Base-by-base conservation (phyloP, 2,329 filamentous ascomycete species). In the Biscogniauxia sp. region DNA sequence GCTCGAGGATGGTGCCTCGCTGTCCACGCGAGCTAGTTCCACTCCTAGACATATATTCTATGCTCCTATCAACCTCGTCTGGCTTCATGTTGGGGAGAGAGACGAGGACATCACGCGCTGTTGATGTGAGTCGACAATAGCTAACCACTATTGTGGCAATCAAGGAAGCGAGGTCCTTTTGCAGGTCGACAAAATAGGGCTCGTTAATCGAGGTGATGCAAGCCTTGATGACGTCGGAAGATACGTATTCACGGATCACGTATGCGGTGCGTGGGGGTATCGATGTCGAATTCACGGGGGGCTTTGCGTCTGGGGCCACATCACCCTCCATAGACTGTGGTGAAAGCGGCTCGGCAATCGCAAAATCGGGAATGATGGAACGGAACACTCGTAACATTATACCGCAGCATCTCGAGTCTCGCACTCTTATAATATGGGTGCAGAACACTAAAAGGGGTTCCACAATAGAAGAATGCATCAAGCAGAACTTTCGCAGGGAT, bases 141-240 rank as follows among this genome's bases (percentile, higher is more conserved):
- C 90, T 84, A 8, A 89, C 84, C 68, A 97, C 82, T 63, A 98
- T 95, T 3, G 88, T 85, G 0, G 93, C 93, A 63, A 99, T 97
- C 45, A 98, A 82, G 20, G 88, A 85, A 0, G 93, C 94, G 20
- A 99, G 83, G 56, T 99, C 93, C 73, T 93, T 94, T 71, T 99
- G 95, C 64, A 96, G 86, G 68, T 99, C 95, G 37, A 97, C 93
- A 75, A 98, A 99, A 75, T 98, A 97, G 0, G 92, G 89, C 67
- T 99, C 95, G 76, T 98, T 91, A 55, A 99, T 86, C 1, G 91
- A 96, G 1, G 89, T 91, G 73, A 97, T 91, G 70, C 91, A 94
- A 0, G 93, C 92, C 78, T 93, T 92, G 55, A 99, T 84, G 2
- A 98, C 92, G 66, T 97, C 91, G 5, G 88, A 87, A 56, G 88